Conservation (phyloP, 2,329 filamentous ascomycete genomes). For the Huntiella abstrusa region DNA sequence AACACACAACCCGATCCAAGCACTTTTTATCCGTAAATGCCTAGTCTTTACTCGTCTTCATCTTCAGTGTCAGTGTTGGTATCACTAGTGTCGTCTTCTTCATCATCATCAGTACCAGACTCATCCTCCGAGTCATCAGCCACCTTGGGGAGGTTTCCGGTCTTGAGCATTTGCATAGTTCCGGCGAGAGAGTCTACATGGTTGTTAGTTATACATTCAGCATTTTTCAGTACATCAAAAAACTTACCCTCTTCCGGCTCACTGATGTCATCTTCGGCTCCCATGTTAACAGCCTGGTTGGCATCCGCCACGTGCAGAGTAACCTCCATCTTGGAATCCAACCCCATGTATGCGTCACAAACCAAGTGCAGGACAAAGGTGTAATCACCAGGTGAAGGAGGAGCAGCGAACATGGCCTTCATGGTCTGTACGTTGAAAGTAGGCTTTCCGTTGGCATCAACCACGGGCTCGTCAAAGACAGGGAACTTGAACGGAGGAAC, state of each 20-base stretch:
- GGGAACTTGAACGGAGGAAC: conserved; percentile 94
- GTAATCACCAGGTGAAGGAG: conserved; percentile 80
- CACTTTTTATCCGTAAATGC: conserved; percentile 6
- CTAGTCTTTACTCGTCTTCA: conserved; percentile 18
- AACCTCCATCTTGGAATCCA: conserved; percentile 83
- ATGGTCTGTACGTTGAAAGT: conserved; percentile 92
- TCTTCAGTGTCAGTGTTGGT: conserved; percentile 52
- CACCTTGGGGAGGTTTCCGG: conserved; percentile 31
- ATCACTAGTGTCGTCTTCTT: conserved; percentile 45
- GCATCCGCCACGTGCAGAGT: conserved; percentile 78
- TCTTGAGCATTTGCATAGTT: conserved; percentile 76
- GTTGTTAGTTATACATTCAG: not conserved
- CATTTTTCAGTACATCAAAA: not conserved
- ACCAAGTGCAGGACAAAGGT: conserved; percentile 87
- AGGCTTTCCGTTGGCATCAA: conserved; percentile 60
- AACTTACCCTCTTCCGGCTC: conserved; percentile 89
- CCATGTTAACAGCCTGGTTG: conserved; percentile 62
- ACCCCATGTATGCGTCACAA: conserved; percentile 87
- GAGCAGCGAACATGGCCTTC: conserved; percentile 92
- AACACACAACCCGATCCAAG: conserved; percentile 12
- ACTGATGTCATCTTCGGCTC: conserved; percentile 84
- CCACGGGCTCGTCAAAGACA: conserved; percentile 76
- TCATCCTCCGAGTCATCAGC: conserved; percentile 53
- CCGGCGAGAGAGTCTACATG: conserved; percentile 67
- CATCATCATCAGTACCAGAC: conserved; percentile 58